phyloP scores from a whole-genome alignment of 768 basidiomycete genomes.

The Mycena crocata region DNA sequence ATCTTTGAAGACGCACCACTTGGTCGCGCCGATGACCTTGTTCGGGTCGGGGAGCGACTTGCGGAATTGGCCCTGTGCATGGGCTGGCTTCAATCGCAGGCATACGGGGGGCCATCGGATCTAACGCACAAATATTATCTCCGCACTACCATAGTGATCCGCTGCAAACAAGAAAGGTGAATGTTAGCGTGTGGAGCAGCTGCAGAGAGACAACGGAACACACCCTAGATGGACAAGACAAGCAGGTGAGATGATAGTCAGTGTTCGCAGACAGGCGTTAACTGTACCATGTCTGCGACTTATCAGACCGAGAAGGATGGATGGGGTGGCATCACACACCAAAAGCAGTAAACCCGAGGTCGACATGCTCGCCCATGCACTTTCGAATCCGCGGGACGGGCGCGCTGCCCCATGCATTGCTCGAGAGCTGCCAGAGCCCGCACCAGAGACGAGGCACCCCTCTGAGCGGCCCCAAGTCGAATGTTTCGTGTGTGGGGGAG shows the following conservation, averaged over 20 bases:
- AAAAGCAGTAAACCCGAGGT: too few species aligned
- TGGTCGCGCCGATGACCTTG: slow-evolving; percentile 77
- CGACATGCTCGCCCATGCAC: too few species aligned
- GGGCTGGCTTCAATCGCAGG: not conserved
- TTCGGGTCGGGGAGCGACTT: slow-evolving; percentile 52
- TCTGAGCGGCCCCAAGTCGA: too few species aligned
- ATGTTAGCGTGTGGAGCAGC: slow-evolving; percentile 9
- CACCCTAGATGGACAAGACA: slow-evolving; percentile 47
- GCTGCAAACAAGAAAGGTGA: slow-evolving; percentile 57
- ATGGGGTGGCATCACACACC: too few species aligned
- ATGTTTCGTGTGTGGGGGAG: too few species aligned
- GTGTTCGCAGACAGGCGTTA: not conserved
- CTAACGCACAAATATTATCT: slow-evolving; percentile 77
- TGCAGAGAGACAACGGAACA: slow-evolving; percentile 17
- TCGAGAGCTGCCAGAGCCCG: too few species aligned
- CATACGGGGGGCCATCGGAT: slow-evolving; percentile 23
- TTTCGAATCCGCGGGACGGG: too few species aligned
- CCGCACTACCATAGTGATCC: slow-evolving; percentile 88
- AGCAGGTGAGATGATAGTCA: slow-evolving; percentile 12
- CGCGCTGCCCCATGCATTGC: too few species aligned
- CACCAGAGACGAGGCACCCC: too few species aligned
- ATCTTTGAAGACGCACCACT: slow-evolving; percentile 84
- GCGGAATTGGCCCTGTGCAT: slow-evolving; percentile 78
- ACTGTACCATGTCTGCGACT: slow-evolving; percentile 66
- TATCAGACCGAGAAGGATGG: too few species aligned